phyloP scores from a whole-genome alignment of 495 filamentous ascomycete species.

The Neurospora sp. region DNA sequence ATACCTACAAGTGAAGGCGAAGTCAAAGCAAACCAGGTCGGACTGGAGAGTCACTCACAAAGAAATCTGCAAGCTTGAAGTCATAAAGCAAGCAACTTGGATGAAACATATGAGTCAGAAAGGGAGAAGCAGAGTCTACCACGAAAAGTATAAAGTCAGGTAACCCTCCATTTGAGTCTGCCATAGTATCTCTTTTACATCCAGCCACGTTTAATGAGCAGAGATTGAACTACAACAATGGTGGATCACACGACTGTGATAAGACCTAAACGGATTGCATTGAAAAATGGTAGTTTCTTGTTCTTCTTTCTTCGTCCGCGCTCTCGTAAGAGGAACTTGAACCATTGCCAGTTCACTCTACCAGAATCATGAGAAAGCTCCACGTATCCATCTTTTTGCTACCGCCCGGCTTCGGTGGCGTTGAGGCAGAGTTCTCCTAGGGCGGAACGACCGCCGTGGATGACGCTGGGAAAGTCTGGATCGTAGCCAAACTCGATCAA shows the following conservation, averaged over 20 bases:
- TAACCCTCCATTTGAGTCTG: neutral
- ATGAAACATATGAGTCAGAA: neutral
- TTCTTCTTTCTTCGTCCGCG: neutral
- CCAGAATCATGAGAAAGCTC: neutral
- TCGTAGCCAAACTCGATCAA: constrained; percentile 36
- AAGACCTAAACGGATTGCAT: neutral
- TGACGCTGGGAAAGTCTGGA: constrained; percentile 37
- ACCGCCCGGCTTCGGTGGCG: constrained; percentile 21
- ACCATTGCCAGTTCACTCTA: neutral
- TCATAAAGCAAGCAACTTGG: neutral
- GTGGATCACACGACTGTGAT: neutral
- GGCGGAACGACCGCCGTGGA: constrained; percentile 37
- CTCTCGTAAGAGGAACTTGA: neutral
- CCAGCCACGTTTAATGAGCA: neutral
- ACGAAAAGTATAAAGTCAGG: neutral
- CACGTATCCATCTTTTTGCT: too few relatives aligned
- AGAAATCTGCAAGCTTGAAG: neutral
- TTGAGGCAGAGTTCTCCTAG: constrained; percentile 40
- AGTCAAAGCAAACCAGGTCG: neutral
- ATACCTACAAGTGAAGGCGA: neutral
- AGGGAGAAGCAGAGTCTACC: neutral
- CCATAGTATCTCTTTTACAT: neutral
- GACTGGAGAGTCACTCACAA: neutral
- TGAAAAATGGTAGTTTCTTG: neutral
- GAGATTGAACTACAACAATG: neutral